These are phyloP conservation scores for Pseudoneurospora amorphoporcata DNA, from an alignment of 495 filamentous ascomycete genomes.

Conservation along the genomic window DNA sequence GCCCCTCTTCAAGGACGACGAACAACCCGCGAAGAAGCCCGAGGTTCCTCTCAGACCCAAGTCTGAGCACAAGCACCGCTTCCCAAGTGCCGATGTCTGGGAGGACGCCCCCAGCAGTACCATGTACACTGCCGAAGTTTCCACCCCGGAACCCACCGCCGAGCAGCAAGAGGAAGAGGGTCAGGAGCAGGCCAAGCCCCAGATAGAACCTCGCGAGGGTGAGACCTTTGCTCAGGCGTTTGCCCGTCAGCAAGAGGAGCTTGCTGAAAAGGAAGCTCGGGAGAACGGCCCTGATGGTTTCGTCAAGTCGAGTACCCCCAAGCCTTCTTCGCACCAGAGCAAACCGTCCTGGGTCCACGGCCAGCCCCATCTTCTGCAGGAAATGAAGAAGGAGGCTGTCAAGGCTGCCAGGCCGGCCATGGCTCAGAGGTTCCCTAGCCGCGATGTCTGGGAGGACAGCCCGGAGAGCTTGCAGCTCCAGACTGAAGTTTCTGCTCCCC, in stretches of 20 bases:
- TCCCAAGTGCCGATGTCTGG: conserved; percentile 93
- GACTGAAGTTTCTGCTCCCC: conserved; percentile 63
- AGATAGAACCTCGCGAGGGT: conserved; percentile 21
- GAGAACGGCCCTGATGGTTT: conserved; percentile 29
- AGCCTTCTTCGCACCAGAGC: conserved; percentile 33
- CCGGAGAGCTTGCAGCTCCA: conserved; percentile 73
- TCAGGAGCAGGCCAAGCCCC: conserved; percentile 20
- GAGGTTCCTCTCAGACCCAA: conserved; percentile 37
- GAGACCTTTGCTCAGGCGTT: conserved; percentile 44
- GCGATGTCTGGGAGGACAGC: conserved; percentile 93
- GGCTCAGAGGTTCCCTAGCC: conserved; percentile 79
- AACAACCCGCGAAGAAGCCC: conserved; percentile 38
- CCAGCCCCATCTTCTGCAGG: conserved; percentile 30
- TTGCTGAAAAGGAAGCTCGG: conserved; percentile 39
- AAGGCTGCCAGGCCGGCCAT: conserved; percentile 32
- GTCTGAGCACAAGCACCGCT: conserved; percentile 59
- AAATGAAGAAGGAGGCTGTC: conserved; percentile 21
- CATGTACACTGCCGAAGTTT: conserved; percentile 74
- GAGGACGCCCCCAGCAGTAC: conserved; percentile 89
- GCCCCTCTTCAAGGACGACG: conserved; percentile 84
- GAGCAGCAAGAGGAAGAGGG: conserved; percentile 43
- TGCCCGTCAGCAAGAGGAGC: conserved; percentile 43
- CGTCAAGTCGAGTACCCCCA: conserved; percentile 14
- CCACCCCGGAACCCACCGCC: conserved; percentile 58
- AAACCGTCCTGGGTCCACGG: conserved; percentile 36